Base-by-base conservation (phyloP, 108 stramenopile genomes). In the Mayamaea pseudoterrestris region DNA sequence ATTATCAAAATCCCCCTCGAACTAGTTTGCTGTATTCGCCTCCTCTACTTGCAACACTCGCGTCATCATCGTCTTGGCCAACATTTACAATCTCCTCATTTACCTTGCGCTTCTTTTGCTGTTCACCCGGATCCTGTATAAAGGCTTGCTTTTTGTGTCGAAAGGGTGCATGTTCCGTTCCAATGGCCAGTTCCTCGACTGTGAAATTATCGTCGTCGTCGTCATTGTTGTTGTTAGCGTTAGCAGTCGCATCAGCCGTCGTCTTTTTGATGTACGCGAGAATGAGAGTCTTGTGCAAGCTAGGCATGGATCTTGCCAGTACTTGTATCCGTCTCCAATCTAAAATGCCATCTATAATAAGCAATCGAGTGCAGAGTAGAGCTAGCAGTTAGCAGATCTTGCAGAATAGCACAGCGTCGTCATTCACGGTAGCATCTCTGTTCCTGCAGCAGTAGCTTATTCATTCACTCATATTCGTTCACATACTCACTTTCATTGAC, bases 81-180 rank as follows among this genome's bases (percentile, higher is more conserved):
- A 34, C 9, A 18, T 14, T 20, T 6, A 20, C 5, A 3, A 20
- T 5, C 31, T 47, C 9, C 26, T 44, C 47, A 6, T 2, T 47
- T 3, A 14, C n/a, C 31, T 29, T 47, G 47, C n/a, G 16, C 5
- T 9, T 26, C 25, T 59, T 39, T 18, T 52, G 35, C 41, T 91
- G 85, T 30, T 45, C 46, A 53, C 85, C 82, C 17, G 46, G 34
- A 14, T 82, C 90, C 17, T 80, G 76, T 30, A 57, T 65, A 0
- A 53, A 50, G 14, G 51, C 18, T 39, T 69, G 66, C 56, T 69
- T 81, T 43, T 45, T 47, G 44, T 91, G 84, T 7, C 82, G 71
- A 53, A 91, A 91, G 6, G 90, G 90, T 14, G 90, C 90, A 62
- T 91, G 90, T 52, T 86, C 90, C 6, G 84, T 79, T 8, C 80